Evolutionary conservation across 306 rosid genomes (phyloP).

Genomic region (Rubus idaeus): DNA sequence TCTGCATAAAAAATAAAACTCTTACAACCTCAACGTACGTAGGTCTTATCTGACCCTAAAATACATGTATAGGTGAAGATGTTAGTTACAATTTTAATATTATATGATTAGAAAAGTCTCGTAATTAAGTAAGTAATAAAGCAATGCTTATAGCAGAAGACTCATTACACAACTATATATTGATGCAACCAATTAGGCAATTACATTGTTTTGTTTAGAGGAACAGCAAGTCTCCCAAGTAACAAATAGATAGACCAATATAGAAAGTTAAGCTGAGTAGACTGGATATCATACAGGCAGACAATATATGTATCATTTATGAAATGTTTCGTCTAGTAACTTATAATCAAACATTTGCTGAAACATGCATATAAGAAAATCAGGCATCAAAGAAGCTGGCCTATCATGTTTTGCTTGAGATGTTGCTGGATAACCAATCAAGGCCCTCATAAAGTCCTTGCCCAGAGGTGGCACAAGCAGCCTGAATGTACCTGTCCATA

Average conservation of each 20-base stretch:
- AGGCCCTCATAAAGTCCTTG: conserved; percentile 84
- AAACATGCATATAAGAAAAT: neutral
- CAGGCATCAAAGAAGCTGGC: conserved; percentile 1
- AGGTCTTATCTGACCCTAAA: too few species aligned
- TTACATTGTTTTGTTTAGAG: too few species aligned
- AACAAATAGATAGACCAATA: neutral
- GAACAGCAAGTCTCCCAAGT: neutral
- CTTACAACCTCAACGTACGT: too few species aligned
- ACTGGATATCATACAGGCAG: neutral
- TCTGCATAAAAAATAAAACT: too few species aligned
- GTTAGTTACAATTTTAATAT: too few species aligned
- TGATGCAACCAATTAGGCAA: too few species aligned
- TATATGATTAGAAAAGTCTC: too few species aligned
- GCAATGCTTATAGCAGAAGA: too few species aligned
- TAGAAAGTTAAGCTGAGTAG: neutral
- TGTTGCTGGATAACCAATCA: conserved; percentile 83
- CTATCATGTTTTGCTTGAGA: conserved; percentile 55
- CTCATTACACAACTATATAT: too few species aligned
- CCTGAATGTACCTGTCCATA: conserved; percentile 58
- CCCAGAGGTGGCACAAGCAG: conserved; percentile 50
- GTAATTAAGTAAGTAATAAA: too few species aligned
- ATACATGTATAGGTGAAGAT: too few species aligned
- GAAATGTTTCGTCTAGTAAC: neutral
- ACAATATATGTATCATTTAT: neutral
- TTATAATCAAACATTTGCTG: neutral